phyloP scores from a whole-genome alignment of 2,329 filamentous ascomycete species.

The Penicillium janthinellum region DNA sequence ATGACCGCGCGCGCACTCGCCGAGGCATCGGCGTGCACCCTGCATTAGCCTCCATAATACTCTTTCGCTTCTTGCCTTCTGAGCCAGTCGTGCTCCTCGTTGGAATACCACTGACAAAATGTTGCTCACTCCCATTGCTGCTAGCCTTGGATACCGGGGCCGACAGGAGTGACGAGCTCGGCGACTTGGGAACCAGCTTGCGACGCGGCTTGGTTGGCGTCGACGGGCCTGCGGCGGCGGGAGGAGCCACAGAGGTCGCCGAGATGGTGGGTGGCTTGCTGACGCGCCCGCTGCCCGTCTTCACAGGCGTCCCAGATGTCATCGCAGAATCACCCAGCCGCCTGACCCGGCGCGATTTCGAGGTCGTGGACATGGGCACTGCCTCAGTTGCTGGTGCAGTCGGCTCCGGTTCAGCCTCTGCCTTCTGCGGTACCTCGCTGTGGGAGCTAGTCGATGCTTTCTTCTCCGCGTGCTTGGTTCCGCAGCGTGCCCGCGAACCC shows the following conservation, averaged over 20 bases:
- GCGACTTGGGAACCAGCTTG: slow-evolving; percentile 40
- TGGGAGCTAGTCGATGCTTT: slow-evolving; percentile 28
- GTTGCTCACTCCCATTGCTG: slow-evolving; percentile 4
- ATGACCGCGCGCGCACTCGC: slow-evolving; percentile 35
- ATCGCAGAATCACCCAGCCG: slow-evolving; percentile 32
- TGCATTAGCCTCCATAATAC: slow-evolving; percentile 35
- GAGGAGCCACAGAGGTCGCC: slow-evolving; percentile 8
- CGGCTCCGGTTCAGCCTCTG: slow-evolving; percentile 17
- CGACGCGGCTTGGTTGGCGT: slow-evolving; percentile 36
- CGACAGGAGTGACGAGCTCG: slow-evolving; percentile 24
- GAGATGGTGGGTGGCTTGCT: slow-evolving; percentile 24
- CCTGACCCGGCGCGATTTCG: slow-evolving; percentile 35
- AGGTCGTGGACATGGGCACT: slow-evolving; percentile 25
- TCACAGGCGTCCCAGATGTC: slow-evolving; percentile 26
- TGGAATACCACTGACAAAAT: slow-evolving; percentile 25
- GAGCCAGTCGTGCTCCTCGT: slow-evolving; percentile 20
- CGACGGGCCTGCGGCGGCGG: slow-evolving; percentile 18
- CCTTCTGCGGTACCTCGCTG: slow-evolving; percentile 25
- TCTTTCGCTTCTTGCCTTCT: slow-evolving; percentile 30
- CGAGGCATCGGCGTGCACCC: slow-evolving; percentile 41
- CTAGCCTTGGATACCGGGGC: slow-evolving; percentile 24
- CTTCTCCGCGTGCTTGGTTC: slow-evolving; percentile 25
- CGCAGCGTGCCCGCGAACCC: slow-evolving; percentile 17
- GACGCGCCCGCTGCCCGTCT: slow-evolving; percentile 22
- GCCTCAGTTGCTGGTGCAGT: slow-evolving; percentile 26